These are phyloP conservation scores for Teratosphaeria viscida DNA, from an alignment of 2,329 filamentous ascomycete species.

Conservation along the genomic window DNA sequence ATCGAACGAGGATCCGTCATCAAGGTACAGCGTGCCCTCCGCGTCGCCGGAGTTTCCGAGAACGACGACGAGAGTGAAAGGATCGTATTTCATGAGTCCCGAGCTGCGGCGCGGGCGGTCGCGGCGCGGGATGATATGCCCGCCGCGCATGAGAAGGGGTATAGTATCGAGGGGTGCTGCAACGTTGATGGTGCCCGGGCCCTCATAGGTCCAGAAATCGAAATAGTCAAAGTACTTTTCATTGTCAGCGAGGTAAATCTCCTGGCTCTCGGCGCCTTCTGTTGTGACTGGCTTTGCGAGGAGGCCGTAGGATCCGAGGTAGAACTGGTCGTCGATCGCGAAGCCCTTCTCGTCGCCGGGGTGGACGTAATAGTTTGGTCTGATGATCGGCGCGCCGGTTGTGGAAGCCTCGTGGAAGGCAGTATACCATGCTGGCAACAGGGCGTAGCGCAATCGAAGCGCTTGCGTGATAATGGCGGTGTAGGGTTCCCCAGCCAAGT, in stretches of 20 bases:
- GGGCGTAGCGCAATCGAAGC: conserved; percentile 74
- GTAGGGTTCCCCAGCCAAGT: conserved; percentile 75
- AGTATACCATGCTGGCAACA: conserved; percentile 92
- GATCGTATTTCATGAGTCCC: conserved; percentile 84
- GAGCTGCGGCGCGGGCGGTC: conserved; percentile 78
- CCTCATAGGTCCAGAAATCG: conserved; percentile 66
- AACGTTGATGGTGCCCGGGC: conserved; percentile 62
- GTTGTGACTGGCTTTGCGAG: conserved; percentile 85
- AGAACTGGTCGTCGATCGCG: conserved; percentile 82
- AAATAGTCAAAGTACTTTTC: conserved; percentile 95
- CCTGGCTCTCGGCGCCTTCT: conserved; percentile 59
- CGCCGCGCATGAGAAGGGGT: conserved; percentile 83
- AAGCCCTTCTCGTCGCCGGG: conserved; percentile 82
- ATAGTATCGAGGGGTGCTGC: conserved; percentile 74
- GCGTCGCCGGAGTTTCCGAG: conserved; percentile 60
- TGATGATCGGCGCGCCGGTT: conserved; percentile 75
- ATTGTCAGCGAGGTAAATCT: conserved; percentile 79
- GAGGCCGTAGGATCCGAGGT: conserved; percentile 76
- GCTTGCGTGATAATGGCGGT: conserved; percentile 78
- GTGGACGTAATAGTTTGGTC: conserved; percentile 88
- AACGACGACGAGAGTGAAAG: conserved; percentile 80
- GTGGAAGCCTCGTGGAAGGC: conserved; percentile 83
- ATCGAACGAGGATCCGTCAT: conserved; percentile 90
- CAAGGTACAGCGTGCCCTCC: conserved; percentile 74
- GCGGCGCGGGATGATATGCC: conserved; percentile 82